Evolutionary conservation across 176 grass and related monocot species (phyloP).

Genomic region (Musa itinerans): DNA sequence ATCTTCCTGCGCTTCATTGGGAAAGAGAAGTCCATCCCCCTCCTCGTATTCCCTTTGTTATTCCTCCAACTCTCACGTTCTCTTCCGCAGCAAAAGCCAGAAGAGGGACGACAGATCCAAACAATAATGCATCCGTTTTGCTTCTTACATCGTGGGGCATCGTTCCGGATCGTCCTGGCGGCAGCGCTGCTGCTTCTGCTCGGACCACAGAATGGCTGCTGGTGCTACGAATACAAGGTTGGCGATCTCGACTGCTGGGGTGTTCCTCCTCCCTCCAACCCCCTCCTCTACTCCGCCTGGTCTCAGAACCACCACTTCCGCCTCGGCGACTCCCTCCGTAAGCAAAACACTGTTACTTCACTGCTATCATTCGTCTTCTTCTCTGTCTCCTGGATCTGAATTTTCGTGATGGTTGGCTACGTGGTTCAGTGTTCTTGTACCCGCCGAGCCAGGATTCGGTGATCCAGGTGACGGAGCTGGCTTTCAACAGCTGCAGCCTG

Average conservation of each 20-base stretch:
- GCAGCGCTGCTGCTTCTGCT: neutral
- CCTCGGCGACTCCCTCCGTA: conserved; percentile 70
- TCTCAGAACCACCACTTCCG: conserved; percentile 33
- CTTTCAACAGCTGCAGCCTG: conserved; percentile 46
- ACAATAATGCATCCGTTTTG: too few species aligned
- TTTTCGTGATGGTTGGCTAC: conserved; percentile 43
- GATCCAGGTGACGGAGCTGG: conserved; percentile 47
- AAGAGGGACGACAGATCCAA: too few species aligned
- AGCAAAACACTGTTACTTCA: neutral
- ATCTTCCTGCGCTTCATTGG: too few species aligned
- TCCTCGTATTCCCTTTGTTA: too few species aligned
- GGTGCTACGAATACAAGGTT: conserved; percentile 56
- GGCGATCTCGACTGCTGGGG: conserved; percentile 74
- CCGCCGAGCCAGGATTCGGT: conserved; percentile 49
- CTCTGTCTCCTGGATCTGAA: neutral
- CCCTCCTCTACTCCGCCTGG: conserved; percentile 58
- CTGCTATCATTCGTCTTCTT: neutral
- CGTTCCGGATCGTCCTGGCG: too few species aligned
- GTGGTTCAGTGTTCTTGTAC: conserved; percentile 76
- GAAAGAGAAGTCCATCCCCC: too few species aligned
- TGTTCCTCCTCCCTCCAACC: conserved; percentile 38
- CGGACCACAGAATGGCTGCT: conserved; percentile 2
- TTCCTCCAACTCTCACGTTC: too few species aligned
- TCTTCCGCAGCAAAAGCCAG: too few species aligned
- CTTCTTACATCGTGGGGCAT: too few species aligned